These are phyloP conservation scores for Nidula niveotomentosa DNA, from an alignment of 1,284 basidiomycete species.

Conservation along the genomic window DNA sequence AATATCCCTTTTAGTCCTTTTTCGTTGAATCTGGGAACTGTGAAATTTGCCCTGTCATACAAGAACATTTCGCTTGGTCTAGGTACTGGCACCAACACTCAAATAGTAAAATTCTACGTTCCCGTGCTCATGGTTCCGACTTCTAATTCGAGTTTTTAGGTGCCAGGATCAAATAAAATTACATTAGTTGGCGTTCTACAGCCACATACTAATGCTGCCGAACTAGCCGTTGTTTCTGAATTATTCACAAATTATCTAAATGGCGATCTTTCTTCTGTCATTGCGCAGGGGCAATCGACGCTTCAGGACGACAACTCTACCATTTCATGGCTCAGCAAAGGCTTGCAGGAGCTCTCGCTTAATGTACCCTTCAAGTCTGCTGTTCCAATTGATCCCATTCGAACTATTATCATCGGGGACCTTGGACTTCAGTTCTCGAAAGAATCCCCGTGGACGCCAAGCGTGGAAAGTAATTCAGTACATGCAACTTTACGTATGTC, in stretches of 20 bases:
- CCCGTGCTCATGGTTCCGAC: too few species aligned
- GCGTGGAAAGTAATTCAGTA: conserved; percentile 56
- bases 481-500: conserved; percentile 54
- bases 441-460: conserved; percentile 60
- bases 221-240: conserved; percentile 55
- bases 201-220: conserved; percentile 47
- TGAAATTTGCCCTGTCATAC: conserved; percentile 67
- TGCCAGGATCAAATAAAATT: conserved; percentile 59
- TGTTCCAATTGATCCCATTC: conserved; percentile 64
- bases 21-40: conserved; percentile 66
- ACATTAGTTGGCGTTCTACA: conserved; percentile 61
- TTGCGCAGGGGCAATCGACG: conserved; percentile 60
- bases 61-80: conserved; percentile 59
- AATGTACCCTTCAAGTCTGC: conserved; percentile 64
- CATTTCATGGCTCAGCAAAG: conserved; percentile 70
- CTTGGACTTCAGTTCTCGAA: conserved; percentile 60
- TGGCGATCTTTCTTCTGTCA: conserved; percentile 55
- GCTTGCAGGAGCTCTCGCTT: conserved; percentile 55
- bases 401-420: conserved; percentile 62
- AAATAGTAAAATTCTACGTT: conserved; percentile 39
- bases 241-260: conserved; percentile 80
- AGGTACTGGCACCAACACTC: conserved; percentile 50
- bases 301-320: conserved; percentile 52
- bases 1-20: conserved; percentile 52
- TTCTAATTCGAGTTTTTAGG: conserved; percentile 23